Percentiles rank a stretch among this genome's conserved stretches.
Conservation (phyloP, 2,329 filamentous ascomycete genomes). For the Erysiphe pulchra region DNA sequence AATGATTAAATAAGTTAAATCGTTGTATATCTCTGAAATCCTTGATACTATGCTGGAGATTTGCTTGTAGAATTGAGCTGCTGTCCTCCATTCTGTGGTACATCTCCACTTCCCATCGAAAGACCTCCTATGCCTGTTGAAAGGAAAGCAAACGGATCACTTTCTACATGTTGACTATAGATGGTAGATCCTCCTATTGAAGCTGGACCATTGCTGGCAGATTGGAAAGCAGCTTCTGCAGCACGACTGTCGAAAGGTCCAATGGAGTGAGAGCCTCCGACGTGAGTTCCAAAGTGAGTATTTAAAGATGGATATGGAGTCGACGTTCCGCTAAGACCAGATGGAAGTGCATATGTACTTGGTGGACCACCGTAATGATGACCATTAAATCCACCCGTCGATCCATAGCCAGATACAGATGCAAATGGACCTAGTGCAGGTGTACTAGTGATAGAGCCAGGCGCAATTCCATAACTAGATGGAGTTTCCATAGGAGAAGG, state of each 20-base stretch:
- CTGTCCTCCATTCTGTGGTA: conserved; percentile 32
- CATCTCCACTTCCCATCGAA: conserved; percentile 39
- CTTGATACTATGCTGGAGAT: conserved; percentile 11
- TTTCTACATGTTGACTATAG: conserved; percentile 33
- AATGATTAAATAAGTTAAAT: conserved; percentile 8
- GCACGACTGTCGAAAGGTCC: conserved; percentile 81
- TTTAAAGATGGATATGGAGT: conserved; percentile 63
- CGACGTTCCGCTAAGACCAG: conserved; percentile 54
- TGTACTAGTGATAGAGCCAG: conserved; percentile 64
- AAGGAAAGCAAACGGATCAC: conserved; percentile 59
- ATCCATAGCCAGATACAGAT: conserved; percentile 41
- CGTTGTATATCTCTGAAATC: conserved; percentile 6
- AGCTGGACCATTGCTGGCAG: conserved; percentile 56
- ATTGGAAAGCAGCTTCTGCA: conserved; percentile 83
- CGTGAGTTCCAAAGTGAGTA: conserved; percentile 47
- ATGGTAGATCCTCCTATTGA: conserved; percentile 53
- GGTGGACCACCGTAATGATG: conserved; percentile 75
- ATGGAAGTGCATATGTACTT: conserved; percentile 73
- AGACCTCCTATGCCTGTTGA: conserved; percentile 47
- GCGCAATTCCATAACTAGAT: conserved; percentile 62
- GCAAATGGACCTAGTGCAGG: conserved; percentile 56
- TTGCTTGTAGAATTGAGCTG: conserved; percentile 13
- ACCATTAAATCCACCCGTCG: conserved; percentile 34
- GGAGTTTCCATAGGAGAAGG: conserved; percentile 72
- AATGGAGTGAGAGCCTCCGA: conserved; percentile 54